phyloP scores from a whole-genome alignment of 306 rosid genomes.

The Lathyrus oleraceus region DNA sequence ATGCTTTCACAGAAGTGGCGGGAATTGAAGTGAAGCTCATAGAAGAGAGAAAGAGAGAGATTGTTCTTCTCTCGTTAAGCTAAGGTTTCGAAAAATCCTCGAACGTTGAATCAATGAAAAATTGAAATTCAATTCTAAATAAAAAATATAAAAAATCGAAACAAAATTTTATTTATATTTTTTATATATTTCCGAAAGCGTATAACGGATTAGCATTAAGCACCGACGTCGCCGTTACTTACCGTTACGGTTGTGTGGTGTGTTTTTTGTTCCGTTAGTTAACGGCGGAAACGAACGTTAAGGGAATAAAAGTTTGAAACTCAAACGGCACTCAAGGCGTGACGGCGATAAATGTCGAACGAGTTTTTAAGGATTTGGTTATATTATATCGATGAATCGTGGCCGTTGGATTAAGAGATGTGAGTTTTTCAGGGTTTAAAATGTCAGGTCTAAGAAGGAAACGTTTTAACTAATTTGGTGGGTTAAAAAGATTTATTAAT shows the following conservation, averaged over 20 bases:
- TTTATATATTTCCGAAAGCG: background rate
- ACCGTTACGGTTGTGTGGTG: slow-evolving; percentile 51
- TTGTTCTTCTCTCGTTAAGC: slow-evolving; percentile 33
- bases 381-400: slow-evolving; percentile 26
- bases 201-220: slow-evolving; percentile 50
- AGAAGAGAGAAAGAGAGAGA: slow-evolving; percentile 32
- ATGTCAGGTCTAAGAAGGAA: slow-evolving; percentile 29
- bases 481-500: slow-evolving; percentile 17
- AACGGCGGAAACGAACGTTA: slow-evolving; percentile 55
- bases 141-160: background rate
- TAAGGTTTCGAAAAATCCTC: slow-evolving; percentile 88
- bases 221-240: slow-evolving; percentile 87
- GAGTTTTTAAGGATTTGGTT: slow-evolving; percentile 25
- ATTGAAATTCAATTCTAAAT: slow-evolving; percentile 41
- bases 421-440: background rate
- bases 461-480: slow-evolving; percentile 39
- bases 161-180: slow-evolving; percentile 19
- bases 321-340: slow-evolving; percentile 72
- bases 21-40: slow-evolving; percentile 77
- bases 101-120: slow-evolving; percentile 93
- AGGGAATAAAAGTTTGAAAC: slow-evolving; percentile 57
- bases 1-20: slow-evolving; percentile 60
- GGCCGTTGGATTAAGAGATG: slow-evolving; percentile 51
- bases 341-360: slow-evolving; percentile 46
- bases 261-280: slow-evolving; percentile 31